These are phyloP conservation scores for Diaporthe sp. DNA, from an alignment of 2,329 filamentous ascomycete species.

Conservation along the genomic window DNA sequence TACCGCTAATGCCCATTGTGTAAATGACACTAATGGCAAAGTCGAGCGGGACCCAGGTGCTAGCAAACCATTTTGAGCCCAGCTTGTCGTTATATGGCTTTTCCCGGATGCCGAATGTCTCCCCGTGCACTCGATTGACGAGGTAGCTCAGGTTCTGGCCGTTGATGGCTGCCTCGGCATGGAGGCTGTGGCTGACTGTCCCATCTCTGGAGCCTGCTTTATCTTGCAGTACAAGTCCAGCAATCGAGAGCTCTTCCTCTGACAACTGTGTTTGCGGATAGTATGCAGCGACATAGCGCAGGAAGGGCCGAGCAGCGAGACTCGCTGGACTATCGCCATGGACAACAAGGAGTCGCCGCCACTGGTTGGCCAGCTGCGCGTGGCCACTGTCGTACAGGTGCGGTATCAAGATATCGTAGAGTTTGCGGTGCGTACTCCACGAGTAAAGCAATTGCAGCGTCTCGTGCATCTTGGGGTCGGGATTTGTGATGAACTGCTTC, in stretches of 20 bases:
- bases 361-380: constrained; percentile 59
- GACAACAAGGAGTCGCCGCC: constrained; percentile 60
- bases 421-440: constrained; percentile 55
- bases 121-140: constrained; percentile 56
- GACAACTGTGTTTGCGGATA: constrained; percentile 57
- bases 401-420: constrained; percentile 68
- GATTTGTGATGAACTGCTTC: constrained; percentile 56
- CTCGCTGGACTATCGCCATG: constrained; percentile 58
- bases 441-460: constrained; percentile 62
- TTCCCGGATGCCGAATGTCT: constrained; percentile 55
- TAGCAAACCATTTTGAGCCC: constrained; percentile 86
- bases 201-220: too few relatives aligned
- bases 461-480: constrained; percentile 53
- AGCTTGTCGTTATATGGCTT: constrained; percentile 76
- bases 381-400: constrained; percentile 63
- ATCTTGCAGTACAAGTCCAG: constrained; percentile 39
- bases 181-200: background rate
- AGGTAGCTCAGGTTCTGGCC: constrained; percentile 50
- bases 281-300: constrained; percentile 63
- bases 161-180: constrained; percentile 35
- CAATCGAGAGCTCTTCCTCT: constrained; percentile 53
- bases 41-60: constrained; percentile 77
- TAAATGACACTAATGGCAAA: constrained; percentile 78
- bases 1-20: constrained; percentile 77
- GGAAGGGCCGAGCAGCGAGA: constrained; percentile 60